A percentile compares a stretch with the other conserved stretches of the same genome.
Evolutionary conservation across 768 basidiomycete species (phyloP).

Genomic region (Imleria badia): DNA sequence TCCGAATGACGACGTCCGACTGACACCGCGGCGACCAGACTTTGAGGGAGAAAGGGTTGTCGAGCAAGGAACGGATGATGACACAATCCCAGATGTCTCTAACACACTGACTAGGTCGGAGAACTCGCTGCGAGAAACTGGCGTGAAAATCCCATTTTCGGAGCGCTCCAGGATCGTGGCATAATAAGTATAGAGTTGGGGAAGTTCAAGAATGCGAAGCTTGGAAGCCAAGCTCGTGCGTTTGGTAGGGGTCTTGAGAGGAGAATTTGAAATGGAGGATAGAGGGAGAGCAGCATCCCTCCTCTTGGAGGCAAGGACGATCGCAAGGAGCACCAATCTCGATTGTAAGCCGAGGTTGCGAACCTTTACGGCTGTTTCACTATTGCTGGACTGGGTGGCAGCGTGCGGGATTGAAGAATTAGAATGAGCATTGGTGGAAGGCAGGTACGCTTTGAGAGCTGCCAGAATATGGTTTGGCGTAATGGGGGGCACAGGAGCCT

Average conservation of each 20-base stretch:
- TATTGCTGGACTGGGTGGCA: slow-evolving; percentile 36
- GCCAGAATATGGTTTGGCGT: slow-evolving; percentile 68
- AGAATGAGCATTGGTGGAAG: slow-evolving; percentile 33
- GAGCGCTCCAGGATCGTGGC: slow-evolving; percentile 53
- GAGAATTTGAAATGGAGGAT: slow-evolving; percentile 35
- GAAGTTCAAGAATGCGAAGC: slow-evolving; percentile 50
- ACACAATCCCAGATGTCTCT: slow-evolving; percentile 69
- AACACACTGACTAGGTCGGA: slow-evolving; percentile 67
- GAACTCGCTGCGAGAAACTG: slow-evolving; percentile 77
- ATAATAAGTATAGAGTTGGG: slow-evolving; percentile 67
- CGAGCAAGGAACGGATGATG: slow-evolving; percentile 33
- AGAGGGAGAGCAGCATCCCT: slow-evolving; percentile 56
- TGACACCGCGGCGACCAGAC: slow-evolving; percentile 51
- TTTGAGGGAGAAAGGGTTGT: slow-evolving; percentile 41
- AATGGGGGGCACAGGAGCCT: slow-evolving; percentile 42
- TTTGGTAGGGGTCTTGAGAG: slow-evolving; percentile 48
- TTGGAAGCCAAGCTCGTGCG: slow-evolving; percentile 42
- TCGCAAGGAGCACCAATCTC: slow-evolving; percentile 63
- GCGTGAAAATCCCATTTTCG: slow-evolving; percentile 53
- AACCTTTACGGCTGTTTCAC: slow-evolving; percentile 67
- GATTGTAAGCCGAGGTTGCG: slow-evolving; percentile 71
- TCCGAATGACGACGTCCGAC: slow-evolving; percentile 60
- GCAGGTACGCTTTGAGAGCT: slow-evolving; percentile 71
- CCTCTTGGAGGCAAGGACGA: slow-evolving; percentile 65
- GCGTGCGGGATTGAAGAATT: slow-evolving; percentile 18